Conservation (phyloP, 1,284 basidiomycete genomes). For the Apiotrichum laibachii region DNA sequence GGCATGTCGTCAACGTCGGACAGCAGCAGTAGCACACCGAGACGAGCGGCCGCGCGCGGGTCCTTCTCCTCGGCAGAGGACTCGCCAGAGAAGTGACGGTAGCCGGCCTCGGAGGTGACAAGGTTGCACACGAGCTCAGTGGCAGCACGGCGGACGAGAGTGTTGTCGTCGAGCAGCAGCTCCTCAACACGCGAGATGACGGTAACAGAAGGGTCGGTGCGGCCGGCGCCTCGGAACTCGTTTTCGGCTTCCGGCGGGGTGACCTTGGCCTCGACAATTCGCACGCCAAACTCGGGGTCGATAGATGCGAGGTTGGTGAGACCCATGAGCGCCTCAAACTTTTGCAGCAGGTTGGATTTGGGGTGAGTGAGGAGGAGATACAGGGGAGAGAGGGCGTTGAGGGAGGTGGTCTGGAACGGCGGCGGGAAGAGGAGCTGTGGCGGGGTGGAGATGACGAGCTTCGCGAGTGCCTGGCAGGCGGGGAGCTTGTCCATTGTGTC, state of each 20-base stretch:
- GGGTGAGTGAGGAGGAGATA: constrained; percentile 67
- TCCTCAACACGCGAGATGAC: constrained; percentile 66
- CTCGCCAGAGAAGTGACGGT: constrained; percentile 55
- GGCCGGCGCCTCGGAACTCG: constrained; percentile 24
- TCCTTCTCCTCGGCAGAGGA: constrained; percentile 22
- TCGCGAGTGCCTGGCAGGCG: constrained; percentile 83
- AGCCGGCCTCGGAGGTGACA: constrained; percentile 69
- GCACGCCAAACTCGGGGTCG: constrained; percentile 61
- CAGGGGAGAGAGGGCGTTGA: constrained; percentile 76
- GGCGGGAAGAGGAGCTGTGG: constrained; percentile 82
- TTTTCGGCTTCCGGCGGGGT: constrained; percentile 22
- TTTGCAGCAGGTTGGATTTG: constrained; percentile 69
- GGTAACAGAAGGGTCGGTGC: neutral
- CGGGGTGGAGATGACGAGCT: constrained; percentile 85
- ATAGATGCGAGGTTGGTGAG: constrained; percentile 91
- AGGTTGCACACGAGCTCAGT: constrained; percentile 94
- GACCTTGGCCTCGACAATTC: constrained; percentile 52
- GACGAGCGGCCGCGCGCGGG: constrained; percentile 59
- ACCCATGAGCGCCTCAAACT: constrained; percentile 91
- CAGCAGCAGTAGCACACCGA: constrained; percentile 79
- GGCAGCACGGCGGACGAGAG: constrained; percentile 76
- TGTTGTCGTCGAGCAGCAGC: constrained; percentile 78
- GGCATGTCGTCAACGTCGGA: constrained; percentile 76
- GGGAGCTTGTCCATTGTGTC: constrained; percentile 56
- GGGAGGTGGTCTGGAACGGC: constrained; percentile 64